Base-by-base conservation (phyloP, 805 yeast species). In the Debaryomyces prosopidis region DNA sequence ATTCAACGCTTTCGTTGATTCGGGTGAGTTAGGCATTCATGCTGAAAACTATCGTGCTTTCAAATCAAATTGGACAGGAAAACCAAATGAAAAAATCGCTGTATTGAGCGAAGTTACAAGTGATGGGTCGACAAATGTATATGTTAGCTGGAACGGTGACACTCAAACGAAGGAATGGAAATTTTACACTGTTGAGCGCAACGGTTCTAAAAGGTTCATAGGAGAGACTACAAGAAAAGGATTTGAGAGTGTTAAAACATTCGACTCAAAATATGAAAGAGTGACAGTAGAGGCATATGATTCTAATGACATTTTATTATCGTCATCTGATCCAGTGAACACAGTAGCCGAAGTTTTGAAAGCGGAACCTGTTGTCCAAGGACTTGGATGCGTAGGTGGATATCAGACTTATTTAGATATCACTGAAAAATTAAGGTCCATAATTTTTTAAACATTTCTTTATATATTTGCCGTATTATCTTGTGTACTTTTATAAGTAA, bases 91-190 rank as follows among this genome's bases (percentile, higher is more conserved):
- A 37, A 57, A 55, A 5, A 60, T 68, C 46, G 70, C 72, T 1
- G 50, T 61, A 5, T 42, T 46, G 14, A 52, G 51, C 28, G 59
- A 54, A 39, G 39, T 44, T 43, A 35, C 47, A 18, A 49, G 44
- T 2, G 47, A 52, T 9, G 55, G 52, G 3, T 53, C 55, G 8
- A 54, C 63, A 3, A 36, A 40, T 7, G 44, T 63, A 2, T 65
- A 63, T 42, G 64, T 67, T 36, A 60, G 66, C 28, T 68, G 73
- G 72, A 68, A 67, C 51, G 74, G 72, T n/a, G 73, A 67, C 42
- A 68, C 73, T 2, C 43, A 50, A 20, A 66, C 71, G 26, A 54
- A 54, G 39, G 37, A 31, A 8, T 68, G 74, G 73, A 57, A 54
- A 42, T 51, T 61, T 42, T 61, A 44, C 40, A 42, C 42, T 9